A percentile compares a stretch with the other conserved stretches of the same genome.
These are phyloP conservation scores for Salix dunnii DNA, from an alignment of 345 rosid species.

Conservation along the genomic window DNA sequence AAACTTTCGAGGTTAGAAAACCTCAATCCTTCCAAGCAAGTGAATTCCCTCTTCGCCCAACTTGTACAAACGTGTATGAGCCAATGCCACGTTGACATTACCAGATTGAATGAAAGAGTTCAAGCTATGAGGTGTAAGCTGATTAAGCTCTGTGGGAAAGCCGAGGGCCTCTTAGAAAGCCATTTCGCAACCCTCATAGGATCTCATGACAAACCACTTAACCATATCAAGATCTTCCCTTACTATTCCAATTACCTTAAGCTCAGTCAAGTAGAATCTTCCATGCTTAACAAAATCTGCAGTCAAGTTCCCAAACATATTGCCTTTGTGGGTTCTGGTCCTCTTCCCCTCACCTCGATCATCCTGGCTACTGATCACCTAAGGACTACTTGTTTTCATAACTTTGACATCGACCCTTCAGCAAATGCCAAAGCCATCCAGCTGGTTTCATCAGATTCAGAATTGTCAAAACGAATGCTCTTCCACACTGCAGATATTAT, in stretches of 20 bases:
- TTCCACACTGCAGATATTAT: constrained; percentile 22
- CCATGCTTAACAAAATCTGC: constrained; percentile 2
- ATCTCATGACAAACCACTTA: constrained; percentile 12
- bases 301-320: neutral
- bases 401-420: constrained; percentile 25
- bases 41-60: constrained; percentile 20
- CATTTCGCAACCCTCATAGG: constrained; percentile 19
- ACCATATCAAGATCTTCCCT: constrained; percentile 20
- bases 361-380: constrained; percentile 18
- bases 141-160: constrained; percentile 20
- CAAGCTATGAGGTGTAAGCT: constrained; percentile 20
- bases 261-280: constrained; percentile 16
- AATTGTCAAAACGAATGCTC: constrained; percentile 22
- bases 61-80: constrained; percentile 16
- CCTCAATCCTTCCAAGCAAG: constrained; percentile 17
- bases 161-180: constrained; percentile 20
- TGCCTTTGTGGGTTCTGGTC: constrained; percentile 30
- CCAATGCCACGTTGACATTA: constrained; percentile 10
- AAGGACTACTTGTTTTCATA: constrained; percentile 15
- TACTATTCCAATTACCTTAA: constrained; percentile 26
- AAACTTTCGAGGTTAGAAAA: constrained; percentile 4
- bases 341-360: constrained; percentile 29
- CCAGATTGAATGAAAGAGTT: constrained; percentile 1
- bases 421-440: constrained; percentile 19
- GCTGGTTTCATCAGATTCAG: constrained; percentile 14